These are phyloP conservation scores for Akebia trifoliata DNA, from an alignment of 164 flowering plant species.

Conservation along the genomic window DNA sequence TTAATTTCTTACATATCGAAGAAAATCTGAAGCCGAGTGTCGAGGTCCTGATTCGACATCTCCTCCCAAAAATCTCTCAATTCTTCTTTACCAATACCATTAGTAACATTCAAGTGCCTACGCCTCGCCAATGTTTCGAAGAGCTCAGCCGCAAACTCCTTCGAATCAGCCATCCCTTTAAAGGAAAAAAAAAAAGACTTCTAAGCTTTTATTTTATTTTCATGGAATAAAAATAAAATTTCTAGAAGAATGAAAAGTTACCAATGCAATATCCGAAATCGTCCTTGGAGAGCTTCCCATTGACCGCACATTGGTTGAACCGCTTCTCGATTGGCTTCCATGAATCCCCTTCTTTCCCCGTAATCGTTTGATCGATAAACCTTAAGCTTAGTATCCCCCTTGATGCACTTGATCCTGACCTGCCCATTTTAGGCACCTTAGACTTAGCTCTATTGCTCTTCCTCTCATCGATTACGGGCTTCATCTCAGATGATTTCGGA, in stretches of 20 bases:
- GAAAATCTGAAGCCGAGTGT: slow-evolving; percentile 84
- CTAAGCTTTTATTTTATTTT: neutral
- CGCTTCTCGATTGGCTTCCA: slow-evolving; percentile 74
- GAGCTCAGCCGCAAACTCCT: slow-evolving; percentile 71
- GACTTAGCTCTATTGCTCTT: slow-evolving; percentile 14
- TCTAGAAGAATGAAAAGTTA: slow-evolving; percentile 3
- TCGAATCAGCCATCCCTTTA: slow-evolving; percentile 80
- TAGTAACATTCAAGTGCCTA: slow-evolving; percentile 27
- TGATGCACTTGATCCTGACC: slow-evolving; percentile 39
- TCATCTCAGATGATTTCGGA: neutral
- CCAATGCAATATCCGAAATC: slow-evolving; percentile 83
- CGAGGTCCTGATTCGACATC: slow-evolving; percentile 60
- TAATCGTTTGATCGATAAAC: slow-evolving; percentile 57
- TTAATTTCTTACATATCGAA: slow-evolving; percentile 78
- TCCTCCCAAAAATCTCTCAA: slow-evolving; percentile 74
- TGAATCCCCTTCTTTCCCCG: slow-evolving; percentile 68
- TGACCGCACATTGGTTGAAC: slow-evolving; percentile 44
- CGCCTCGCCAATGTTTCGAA: slow-evolving; percentile 73
- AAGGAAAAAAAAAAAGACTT: neutral
- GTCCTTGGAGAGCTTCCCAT: slow-evolving; percentile 52
- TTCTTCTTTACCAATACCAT: slow-evolving; percentile 51
- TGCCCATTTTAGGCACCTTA: slow-evolving; percentile 20
- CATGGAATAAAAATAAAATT: neutral
- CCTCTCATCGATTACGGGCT: slow-evolving; percentile 17
- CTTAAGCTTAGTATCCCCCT: slow-evolving; percentile 60